Percentiles rank a stretch among this genome's conserved stretches.
Evolutionary conservation across 192 early-diverging fungal genomes (phyloP).

Genomic region (Umbelopsis isabellina): DNA sequence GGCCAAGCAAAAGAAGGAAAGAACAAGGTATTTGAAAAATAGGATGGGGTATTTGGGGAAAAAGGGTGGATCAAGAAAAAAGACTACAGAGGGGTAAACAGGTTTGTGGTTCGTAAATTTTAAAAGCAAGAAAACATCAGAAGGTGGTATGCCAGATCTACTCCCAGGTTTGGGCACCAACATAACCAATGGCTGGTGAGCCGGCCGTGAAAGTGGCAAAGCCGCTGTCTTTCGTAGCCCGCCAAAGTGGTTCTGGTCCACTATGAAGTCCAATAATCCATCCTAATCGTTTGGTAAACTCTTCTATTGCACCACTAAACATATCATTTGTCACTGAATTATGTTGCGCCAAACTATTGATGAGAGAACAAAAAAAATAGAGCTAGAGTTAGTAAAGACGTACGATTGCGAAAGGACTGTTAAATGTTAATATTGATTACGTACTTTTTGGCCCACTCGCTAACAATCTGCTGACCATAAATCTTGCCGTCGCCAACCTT

Average conservation of each 20-base stretch:
- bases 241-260: constrained; percentile 13
- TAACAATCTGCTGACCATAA: constrained; percentile 77
- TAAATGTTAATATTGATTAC: constrained; percentile 13
- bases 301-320: constrained; percentile 61
- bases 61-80: too few relatives aligned
- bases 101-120: too few relatives aligned
- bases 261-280: constrained; percentile 70
- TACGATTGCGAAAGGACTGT: not conserved
- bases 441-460: constrained; percentile 83
- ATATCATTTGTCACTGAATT: constrained; percentile 57
- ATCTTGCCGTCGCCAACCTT: constrained; percentile 84
- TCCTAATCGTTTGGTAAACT: constrained; percentile 65
- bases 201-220: constrained; percentile 3
- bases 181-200: constrained; percentile 13
- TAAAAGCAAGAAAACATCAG: too few relatives aligned
- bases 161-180: constrained; percentile 14
- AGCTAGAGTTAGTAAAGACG: not conserved
- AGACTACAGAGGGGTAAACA: too few relatives aligned
- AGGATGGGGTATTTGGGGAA: too few relatives aligned
- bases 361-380: not conserved
- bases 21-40: too few relatives aligned
- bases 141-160: not conserved
- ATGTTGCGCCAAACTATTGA: constrained; percentile 60
- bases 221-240: not conserved
- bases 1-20: too few relatives aligned